Base-by-base conservation (phyloP, 1,139 yeast genomes). In the Lodderomyces oxycetoniae region DNA sequence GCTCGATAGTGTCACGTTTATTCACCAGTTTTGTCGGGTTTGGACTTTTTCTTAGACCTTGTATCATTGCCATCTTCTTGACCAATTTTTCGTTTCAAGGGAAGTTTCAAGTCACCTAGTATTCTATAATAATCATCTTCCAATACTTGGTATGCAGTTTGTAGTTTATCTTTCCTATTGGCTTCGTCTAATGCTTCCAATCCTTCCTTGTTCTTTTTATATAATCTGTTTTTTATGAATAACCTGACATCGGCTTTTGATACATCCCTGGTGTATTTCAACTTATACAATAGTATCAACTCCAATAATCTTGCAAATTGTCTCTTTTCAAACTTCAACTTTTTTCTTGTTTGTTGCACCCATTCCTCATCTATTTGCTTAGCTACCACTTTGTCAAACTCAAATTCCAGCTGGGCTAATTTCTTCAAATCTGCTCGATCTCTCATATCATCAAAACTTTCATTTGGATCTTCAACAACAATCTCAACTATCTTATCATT, bases 391-490 rank as follows among this genome's bases (percentile, higher is more conserved):
- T 49, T 47, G 9, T 41, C 41, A 31, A 57, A 44, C 39, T 56
- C 54, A 32, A 57, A 45, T 35, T 53, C 51, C 7, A 59, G 39
- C 26, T 10, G 14, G 13, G 47, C 50, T 32, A 88, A 59, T 43
- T 84, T 61, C 30, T 63, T 59, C 45, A 91, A 65, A 52, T 91
- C 98, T 40, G 80, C 72, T 22, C 91, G 65, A 55, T 91, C 97
- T 42, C 98, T 71, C 48, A 93, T 62, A 52, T 86, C 95, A 52
- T 91, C 98, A 59, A 91, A 91, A 28, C 79, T 77, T 54, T 89
- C 96, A 51, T 84, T 86, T 3, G 98, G 98, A 53, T 93, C 98
- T 54, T 91, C 98, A 7, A 93, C 89, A 0, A 91, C 88, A 27
- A 91, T 71, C 49, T 89, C 95, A 26, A 64, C 59, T n/a, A 88